These are phyloP conservation scores for Nitzschia sp. DNA, from an alignment of 108 stramenopile species.

Conservation along the genomic window DNA sequence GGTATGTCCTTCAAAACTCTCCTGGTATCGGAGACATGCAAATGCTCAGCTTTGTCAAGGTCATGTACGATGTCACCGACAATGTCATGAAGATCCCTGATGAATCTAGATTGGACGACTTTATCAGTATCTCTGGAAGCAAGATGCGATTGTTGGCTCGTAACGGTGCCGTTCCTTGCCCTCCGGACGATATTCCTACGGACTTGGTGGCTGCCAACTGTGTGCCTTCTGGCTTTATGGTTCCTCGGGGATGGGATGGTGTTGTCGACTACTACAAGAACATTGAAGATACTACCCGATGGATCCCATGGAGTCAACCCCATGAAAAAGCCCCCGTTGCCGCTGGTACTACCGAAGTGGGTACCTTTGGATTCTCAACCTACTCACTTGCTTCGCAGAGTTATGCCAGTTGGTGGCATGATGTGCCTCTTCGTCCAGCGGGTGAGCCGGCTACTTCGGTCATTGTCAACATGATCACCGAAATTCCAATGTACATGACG, in stretches of 20 bases:
- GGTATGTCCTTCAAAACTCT: slow-evolving; percentile 93
- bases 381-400: slow-evolving; percentile 58
- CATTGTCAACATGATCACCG: slow-evolving; percentile 67
- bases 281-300: slow-evolving; percentile 81
- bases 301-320: slow-evolving; percentile 93
- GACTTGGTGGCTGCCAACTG: slow-evolving; percentile 95
- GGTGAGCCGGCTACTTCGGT: slow-evolving; percentile 40
- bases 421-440: slow-evolving; percentile 74
- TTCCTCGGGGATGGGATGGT: slow-evolving; percentile 96
- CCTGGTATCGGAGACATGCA: slow-evolving; percentile 94
- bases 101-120: slow-evolving; percentile 84
- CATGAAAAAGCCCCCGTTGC: slow-evolving; percentile 61
- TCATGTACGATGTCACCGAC: slow-evolving; percentile 95
- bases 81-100: slow-evolving; percentile 97
- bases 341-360: slow-evolving; percentile 44
- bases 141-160: slow-evolving; percentile 94
- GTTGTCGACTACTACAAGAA: slow-evolving; percentile 98
- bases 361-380: slow-evolving; percentile 73
- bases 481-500: slow-evolving; percentile 93
- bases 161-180: slow-evolving; percentile 93
- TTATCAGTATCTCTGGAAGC: slow-evolving; percentile 95
- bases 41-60: slow-evolving; percentile 96
- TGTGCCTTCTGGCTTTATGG: slow-evolving; percentile 97
- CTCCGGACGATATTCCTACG: slow-evolving; percentile 86
- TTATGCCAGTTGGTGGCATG: slow-evolving; percentile 90